These are phyloP conservation scores for Chytriomyces sp. DNA, from an alignment of 192 early-diverging fungal species.

Conservation along the genomic window DNA sequence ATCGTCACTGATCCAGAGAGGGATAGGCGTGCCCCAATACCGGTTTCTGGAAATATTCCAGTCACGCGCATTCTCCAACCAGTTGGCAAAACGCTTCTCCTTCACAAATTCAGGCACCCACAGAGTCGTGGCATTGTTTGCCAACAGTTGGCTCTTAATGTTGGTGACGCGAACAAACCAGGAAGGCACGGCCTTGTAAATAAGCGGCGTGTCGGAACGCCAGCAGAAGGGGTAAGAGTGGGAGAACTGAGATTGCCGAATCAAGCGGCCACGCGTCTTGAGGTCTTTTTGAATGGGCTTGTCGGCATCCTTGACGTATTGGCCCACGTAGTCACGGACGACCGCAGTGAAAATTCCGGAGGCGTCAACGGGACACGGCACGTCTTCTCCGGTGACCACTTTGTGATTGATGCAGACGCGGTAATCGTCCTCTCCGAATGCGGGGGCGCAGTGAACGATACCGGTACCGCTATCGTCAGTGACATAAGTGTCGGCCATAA, in stretches of 20 bases:
- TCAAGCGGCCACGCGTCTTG: slow-evolving; percentile 79
- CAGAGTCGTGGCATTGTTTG: slow-evolving; percentile 82
- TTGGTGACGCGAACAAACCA: slow-evolving; percentile 95
- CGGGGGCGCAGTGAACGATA: slow-evolving; percentile 96
- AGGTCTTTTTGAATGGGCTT: slow-evolving; percentile 92
- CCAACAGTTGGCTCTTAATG: slow-evolving; percentile 80
- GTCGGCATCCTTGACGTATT: slow-evolving; percentile 96
- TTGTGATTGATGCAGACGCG: slow-evolving; percentile 83
- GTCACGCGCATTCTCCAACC: slow-evolving; percentile 93
- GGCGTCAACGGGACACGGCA: slow-evolving; percentile 92
- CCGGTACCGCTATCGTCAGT: slow-evolving; percentile 94
- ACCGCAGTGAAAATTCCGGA: slow-evolving; percentile 77
- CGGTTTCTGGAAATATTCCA: slow-evolving; percentile 98
- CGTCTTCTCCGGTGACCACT: slow-evolving; percentile 78
- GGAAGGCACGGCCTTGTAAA: slow-evolving; percentile 95
- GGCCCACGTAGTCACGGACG: slow-evolving; percentile 76
- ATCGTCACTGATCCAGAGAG: slow-evolving; percentile 95
- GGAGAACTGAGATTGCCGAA: slow-evolving; percentile 85
- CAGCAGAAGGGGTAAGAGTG: slow-evolving; percentile 99
- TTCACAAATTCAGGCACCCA: slow-evolving; percentile 97
- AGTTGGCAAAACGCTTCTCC: slow-evolving; percentile 94
- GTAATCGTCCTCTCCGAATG: slow-evolving; percentile 99
- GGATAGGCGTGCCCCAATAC: slow-evolving; percentile 99
- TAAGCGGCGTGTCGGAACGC: slow-evolving; percentile 95
- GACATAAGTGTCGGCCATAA: slow-evolving; percentile 90